phyloP scores from a whole-genome alignment of 202 grass and related monocot species.

The Dendrocalamus latiflorus region DNA sequence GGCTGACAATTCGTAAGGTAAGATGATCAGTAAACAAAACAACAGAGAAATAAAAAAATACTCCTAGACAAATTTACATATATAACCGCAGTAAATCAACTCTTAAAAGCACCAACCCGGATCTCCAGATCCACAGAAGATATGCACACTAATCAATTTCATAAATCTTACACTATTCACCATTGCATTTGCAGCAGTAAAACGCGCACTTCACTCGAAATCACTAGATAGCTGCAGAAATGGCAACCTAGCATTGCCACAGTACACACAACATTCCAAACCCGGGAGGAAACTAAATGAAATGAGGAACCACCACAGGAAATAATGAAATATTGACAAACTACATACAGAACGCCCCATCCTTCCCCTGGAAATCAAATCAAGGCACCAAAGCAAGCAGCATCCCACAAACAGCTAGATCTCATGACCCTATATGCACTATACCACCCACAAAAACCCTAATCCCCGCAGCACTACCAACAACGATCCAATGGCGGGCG shows the following conservation, averaged over 20 bases:
- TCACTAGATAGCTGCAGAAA: constrained; percentile 9
- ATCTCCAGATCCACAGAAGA: not conserved
- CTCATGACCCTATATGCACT: not conserved
- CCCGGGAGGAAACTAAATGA: not conserved
- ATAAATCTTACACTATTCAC: not conserved
- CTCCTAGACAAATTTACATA: not conserved
- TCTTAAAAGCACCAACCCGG: not conserved
- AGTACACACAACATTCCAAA: not conserved
- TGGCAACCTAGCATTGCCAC: not conserved
- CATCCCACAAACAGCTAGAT: not conserved
- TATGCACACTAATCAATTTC: not conserved
- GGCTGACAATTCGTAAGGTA: constrained; percentile 35
- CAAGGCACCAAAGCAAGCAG: not conserved
- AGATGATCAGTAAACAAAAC: not conserved
- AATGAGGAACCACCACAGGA: not conserved
- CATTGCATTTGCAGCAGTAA: not conserved
- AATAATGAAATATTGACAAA: not conserved
- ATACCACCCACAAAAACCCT: not conserved
- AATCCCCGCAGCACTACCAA: not conserved
- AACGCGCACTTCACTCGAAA: not conserved
- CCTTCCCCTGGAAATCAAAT: not conserved
- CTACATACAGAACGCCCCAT: not conserved
- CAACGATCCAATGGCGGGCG: not conserved
- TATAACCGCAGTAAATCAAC: not conserved
- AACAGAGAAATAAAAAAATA: not conserved